Percentiles rank a stretch among this genome's conserved stretches.
These are phyloP conservation scores for Lactifluus volemus DNA, from an alignment of 768 basidiomycete species.

Conservation along the genomic window DNA sequence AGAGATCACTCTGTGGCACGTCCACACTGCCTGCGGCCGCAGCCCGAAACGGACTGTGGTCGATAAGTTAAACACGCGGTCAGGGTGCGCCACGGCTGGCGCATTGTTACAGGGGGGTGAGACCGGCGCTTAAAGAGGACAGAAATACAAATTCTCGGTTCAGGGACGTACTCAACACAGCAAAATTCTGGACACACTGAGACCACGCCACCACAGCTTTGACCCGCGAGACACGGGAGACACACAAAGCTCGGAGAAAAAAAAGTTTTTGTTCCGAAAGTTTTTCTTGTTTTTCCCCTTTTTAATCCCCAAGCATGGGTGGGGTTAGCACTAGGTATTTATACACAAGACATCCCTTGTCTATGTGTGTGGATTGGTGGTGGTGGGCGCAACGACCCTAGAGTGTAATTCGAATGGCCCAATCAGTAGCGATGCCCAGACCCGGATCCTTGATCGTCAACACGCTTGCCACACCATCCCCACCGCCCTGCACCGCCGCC, in stretches of 20 bases:
- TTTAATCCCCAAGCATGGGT: no score
- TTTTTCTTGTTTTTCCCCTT: no score
- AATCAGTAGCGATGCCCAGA: constrained; percentile 49
- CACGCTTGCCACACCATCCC: constrained; percentile 57
- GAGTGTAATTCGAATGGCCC: constrained; percentile 41
- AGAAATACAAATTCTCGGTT: neutral
- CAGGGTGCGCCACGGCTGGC: neutral
- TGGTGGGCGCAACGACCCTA: constrained; percentile 1
- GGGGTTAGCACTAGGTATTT: no score
- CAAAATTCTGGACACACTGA: no score
- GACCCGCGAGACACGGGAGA: neutral
- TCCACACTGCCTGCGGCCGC: constrained; percentile 10
- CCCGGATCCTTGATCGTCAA: constrained; percentile 73
- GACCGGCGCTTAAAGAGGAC: neutral
- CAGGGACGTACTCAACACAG: no score
- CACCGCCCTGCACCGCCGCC: constrained; percentile 38
- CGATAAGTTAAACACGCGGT: constrained; percentile 8
- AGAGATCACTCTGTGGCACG: constrained; percentile 9
- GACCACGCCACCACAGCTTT: constrained; percentile 3
- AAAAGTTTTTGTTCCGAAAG: no score
- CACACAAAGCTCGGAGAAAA: neutral
- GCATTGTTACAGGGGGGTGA: neutral
- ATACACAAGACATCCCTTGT: no score
- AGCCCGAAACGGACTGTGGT: constrained; percentile 13
- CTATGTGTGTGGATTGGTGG: no score